Base-by-base conservation (phyloP, 805 yeast species). In the Cyberlindnera suaveolens region DNA sequence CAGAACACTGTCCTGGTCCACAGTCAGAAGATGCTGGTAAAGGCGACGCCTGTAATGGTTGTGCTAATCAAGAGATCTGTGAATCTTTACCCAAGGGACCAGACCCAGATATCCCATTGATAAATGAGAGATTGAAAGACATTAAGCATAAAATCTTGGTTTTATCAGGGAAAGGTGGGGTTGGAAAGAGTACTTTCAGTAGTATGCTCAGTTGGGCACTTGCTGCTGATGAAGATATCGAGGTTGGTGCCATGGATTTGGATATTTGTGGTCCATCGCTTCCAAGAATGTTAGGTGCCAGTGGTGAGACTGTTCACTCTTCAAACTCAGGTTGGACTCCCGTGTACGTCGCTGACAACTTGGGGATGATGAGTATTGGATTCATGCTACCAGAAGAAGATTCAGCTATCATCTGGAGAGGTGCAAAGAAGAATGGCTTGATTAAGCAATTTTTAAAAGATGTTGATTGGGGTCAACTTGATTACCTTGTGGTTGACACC, bases 1-100 rank as follows among this genome's bases (percentile, higher is more conserved):
- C 99, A 1, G 97, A 89, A 59, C 98, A 93, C 63, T 93, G 99
- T 67, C 99, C 99, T 0, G 99, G 99, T 1, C 96, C 98, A 2
- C 96, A 91, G 59, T 83, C 95, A 3, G 97, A 89, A 53, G 65
- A 67, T 41, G 99, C 99, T 2, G 99, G 99, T 7, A 79, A 84
- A 54, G 90, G 87, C 3, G 96, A 87, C 58, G 96, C 98, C 11
- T 93, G 99, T 60, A 74, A 68, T 8, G 96, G 97, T 10, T 93
- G 99, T 67, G 95, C 97, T 14, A 93, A 93, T 65, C 89, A 93
- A 63, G 79, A 74, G 36, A 85, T 91, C 5, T 93, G 99, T 66
- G 83, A 88, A 40, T 77, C 95, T 3, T 70, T 89, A 11, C 93
- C 93, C 8, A 85, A 85, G 58, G 97, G 96, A 2, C 97, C 98